phyloP scores from a whole-genome alignment of 768 basidiomycete genomes.

The Podaxis sp. region DNA sequence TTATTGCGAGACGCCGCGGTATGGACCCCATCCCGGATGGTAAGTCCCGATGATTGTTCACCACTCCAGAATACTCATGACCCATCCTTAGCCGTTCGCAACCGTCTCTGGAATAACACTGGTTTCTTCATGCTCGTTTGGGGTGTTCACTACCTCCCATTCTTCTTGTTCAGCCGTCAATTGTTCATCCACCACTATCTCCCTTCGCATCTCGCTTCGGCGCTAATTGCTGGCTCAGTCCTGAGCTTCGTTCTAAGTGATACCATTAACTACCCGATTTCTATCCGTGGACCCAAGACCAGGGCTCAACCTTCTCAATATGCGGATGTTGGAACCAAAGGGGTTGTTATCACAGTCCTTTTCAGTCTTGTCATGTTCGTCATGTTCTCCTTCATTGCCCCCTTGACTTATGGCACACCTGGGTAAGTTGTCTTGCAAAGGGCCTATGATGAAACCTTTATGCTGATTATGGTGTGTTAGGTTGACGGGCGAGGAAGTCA shows the following conservation, averaged over 20 bases:
- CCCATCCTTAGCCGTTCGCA: conserved; percentile 67
- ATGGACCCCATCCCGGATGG: conserved; percentile 84
- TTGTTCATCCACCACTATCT: conserved; percentile 98
- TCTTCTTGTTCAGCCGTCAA: conserved; percentile 97
- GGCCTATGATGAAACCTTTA: neutral
- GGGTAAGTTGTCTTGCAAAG: conserved; percentile 54
- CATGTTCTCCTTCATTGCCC: conserved; percentile 73
- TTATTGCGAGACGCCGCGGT: conserved; percentile 81
- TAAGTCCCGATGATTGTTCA: conserved; percentile 40
- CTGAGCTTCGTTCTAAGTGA: conserved; percentile 89
- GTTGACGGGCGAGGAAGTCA: conserved; percentile 81
- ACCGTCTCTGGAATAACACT: conserved; percentile 91
- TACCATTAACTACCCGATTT: conserved; percentile 88
- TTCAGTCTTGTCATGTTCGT: conserved; percentile 59
- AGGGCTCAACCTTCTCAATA: conserved; percentile 49
- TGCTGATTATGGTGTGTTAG: conserved; percentile 33
- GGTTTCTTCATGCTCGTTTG: conserved; percentile 95
- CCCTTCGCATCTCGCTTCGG: conserved; percentile 91
- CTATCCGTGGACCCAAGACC: conserved; percentile 65
- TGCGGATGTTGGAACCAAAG: conserved; percentile 76
- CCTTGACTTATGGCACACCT: conserved; percentile 94
- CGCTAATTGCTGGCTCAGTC: conserved; percentile 88
- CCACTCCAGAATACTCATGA: neutral
- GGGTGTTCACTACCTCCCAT: conserved; percentile 94
- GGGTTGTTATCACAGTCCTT: conserved; percentile 55